Conservation (phyloP, 257 asterid genomes). For the Solanum dulcamara region DNA sequence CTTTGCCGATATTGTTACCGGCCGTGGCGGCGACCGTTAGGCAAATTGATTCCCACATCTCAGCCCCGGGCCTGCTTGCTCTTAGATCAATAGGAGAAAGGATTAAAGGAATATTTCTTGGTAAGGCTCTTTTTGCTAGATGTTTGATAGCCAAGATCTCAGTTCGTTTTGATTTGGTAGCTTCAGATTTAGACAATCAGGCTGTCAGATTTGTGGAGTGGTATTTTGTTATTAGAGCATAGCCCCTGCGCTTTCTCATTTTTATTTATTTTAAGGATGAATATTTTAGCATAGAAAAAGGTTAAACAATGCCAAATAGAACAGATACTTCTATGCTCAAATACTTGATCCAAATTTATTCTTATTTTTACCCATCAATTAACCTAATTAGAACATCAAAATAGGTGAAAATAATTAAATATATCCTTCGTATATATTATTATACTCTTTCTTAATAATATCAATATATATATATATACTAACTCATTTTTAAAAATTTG, state of each 20-base stretch:
- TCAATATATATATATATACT: too few relatives aligned
- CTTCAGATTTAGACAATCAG: not conserved
- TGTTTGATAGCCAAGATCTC: not conserved
- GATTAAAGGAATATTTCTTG: not conserved
- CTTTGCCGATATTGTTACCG: slow-evolving; percentile 98
- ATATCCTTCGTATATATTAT: too few relatives aligned
- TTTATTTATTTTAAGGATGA: not conserved
- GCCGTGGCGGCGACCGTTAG: slow-evolving; percentile 93
- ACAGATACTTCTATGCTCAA: too few relatives aligned
- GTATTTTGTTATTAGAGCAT: not conserved
- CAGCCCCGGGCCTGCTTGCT: not conserved
- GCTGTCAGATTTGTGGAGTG: not conserved
- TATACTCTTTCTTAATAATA: too few relatives aligned
- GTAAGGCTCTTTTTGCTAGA: not conserved
- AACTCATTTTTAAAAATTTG: too few relatives aligned
- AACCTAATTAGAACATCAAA: too few relatives aligned
- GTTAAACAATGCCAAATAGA: not conserved
- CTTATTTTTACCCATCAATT: too few relatives aligned
- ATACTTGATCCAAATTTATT: too few relatives aligned
- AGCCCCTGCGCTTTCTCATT: not conserved
- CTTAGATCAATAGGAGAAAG: not conserved
- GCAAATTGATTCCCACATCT: slow-evolving; percentile 93
- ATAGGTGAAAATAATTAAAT: too few relatives aligned
- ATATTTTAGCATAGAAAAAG: too few relatives aligned
- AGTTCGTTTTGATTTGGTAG: not conserved